Evolutionary conservation across 1,284 basidiomycete genomes (phyloP).

Genomic region (Fomitiporia mediterranea): DNA sequence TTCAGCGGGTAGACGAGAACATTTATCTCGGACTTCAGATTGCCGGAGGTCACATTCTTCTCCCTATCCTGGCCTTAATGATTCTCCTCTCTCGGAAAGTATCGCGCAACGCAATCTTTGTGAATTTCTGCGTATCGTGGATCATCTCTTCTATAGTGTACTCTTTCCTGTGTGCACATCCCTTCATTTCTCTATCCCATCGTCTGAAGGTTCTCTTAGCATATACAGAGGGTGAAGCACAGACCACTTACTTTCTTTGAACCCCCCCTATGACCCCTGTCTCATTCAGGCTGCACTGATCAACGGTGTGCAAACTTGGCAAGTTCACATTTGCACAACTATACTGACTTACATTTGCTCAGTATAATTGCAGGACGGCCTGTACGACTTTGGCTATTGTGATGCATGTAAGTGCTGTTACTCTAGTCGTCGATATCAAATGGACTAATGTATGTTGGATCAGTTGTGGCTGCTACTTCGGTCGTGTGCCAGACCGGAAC

Average conservation of each 20-base stretch:
- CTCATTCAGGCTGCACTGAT: slow-evolving; percentile 19
- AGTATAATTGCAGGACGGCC: slow-evolving; percentile 7
- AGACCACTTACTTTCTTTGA: slow-evolving; percentile 12
- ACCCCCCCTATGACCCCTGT: slow-evolving; percentile 12
- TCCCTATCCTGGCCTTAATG: slow-evolving; percentile 20
- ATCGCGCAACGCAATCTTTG: slow-evolving; percentile 19
- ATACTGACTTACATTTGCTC: not conserved
- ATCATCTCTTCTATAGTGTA: slow-evolving; percentile 19
- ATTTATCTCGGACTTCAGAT: slow-evolving; percentile 21
- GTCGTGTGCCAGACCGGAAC: not conserved
- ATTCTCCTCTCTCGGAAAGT: slow-evolving; percentile 18
- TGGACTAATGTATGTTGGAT: not conserved
- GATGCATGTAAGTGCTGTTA: slow-evolving; percentile 12
- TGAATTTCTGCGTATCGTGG: slow-evolving; percentile 20
- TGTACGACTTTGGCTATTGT: slow-evolving; percentile 15
- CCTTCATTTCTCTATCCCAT: too few species aligned
- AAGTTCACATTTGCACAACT: not conserved
- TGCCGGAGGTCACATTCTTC: slow-evolving; percentile 20
- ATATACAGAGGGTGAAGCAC: slow-evolving; percentile 17
- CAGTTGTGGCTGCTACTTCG: slow-evolving; percentile 6
- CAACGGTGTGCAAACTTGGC: slow-evolving; percentile 18
- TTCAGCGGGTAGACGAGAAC: slow-evolving; percentile 15
- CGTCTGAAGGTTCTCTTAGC: not conserved
- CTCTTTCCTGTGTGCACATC: slow-evolving; percentile 16
- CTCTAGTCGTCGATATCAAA: not conserved